Evolutionary conservation across 257 asterid genomes (phyloP).

Genomic region (Paulownia fortunei): DNA sequence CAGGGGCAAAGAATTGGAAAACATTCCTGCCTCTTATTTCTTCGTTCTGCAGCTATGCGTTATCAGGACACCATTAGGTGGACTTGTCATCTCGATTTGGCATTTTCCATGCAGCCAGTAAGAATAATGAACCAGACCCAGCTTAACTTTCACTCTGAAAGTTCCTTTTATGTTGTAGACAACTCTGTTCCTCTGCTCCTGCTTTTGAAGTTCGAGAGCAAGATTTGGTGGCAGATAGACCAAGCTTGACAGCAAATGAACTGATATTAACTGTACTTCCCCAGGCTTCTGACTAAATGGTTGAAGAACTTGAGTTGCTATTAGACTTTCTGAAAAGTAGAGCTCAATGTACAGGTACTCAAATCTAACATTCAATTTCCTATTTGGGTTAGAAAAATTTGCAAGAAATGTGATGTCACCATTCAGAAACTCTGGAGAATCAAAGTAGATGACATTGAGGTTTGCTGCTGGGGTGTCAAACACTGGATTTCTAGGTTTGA

Average conservation of each 20-base stretch:
- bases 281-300: conserved; percentile 67
- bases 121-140: conserved; percentile 67
- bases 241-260: conserved; percentile 78
- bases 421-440: conserved; percentile 65
- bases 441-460: conserved; percentile 70
- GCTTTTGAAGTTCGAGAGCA: conserved; percentile 72
- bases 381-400: conserved; percentile 83
- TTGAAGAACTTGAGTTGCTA: conserved; percentile 64
- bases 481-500: conserved; percentile 69
- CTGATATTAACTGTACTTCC: conserved; percentile 43
- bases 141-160: conserved; percentile 57
- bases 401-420: conserved; percentile 73
- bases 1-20: not conserved
- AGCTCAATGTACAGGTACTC: conserved; percentile 69
- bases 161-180: conserved; percentile 58
- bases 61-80: conserved; percentile 73
- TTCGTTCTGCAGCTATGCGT: conserved; percentile 71
- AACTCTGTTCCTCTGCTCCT: conserved; percentile 67
- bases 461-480: conserved; percentile 75
- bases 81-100: conserved; percentile 77
- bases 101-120: conserved; percentile 74
- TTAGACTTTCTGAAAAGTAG: conserved; percentile 59
- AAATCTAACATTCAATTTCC: conserved; percentile 58
- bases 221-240: conserved; percentile 69
- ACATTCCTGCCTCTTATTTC: conserved; percentile 44